phyloP scores from a whole-genome alignment of 1,284 basidiomycete species.

The Boletus smithii region DNA sequence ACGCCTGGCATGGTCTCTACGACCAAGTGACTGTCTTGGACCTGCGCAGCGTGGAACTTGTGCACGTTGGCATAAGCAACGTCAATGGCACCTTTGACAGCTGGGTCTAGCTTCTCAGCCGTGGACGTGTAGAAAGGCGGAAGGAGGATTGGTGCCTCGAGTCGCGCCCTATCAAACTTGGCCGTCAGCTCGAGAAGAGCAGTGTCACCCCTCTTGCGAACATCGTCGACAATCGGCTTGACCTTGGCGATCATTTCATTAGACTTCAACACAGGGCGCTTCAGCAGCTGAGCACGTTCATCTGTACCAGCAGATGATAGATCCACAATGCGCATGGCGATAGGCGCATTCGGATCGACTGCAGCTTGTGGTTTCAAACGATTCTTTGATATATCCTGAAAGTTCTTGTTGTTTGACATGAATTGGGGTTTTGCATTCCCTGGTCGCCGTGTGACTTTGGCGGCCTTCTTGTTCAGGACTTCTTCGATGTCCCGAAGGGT shows the following conservation, averaged over 20 bases:
- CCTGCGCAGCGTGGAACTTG: constrained; percentile 87
- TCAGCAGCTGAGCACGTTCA: constrained; percentile 72
- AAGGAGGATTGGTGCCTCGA: constrained; percentile 60
- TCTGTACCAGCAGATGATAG: constrained; percentile 52
- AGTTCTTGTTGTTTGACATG: constrained; percentile 40
- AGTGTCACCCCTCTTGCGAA: constrained; percentile 80
- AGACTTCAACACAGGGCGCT: constrained; percentile 89
- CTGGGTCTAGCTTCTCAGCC: constrained; percentile 53
- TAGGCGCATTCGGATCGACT: constrained; percentile 42
- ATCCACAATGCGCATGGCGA: constrained; percentile 75
- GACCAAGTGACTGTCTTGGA: constrained; percentile 65
- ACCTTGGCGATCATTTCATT: constrained; percentile 95
- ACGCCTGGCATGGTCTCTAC: constrained; percentile 99
- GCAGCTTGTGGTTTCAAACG: constrained; percentile 27
- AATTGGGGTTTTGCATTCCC: constrained; percentile 95
- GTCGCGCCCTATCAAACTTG: constrained; percentile 84
- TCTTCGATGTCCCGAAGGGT: constrained; percentile 82
- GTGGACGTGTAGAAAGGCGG: constrained; percentile 70
- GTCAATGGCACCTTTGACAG: constrained; percentile 84
- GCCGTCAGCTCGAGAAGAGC: constrained; percentile 89
- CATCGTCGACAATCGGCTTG: constrained; percentile 89
- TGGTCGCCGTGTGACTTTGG: constrained; percentile 83
- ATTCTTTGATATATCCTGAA: constrained; percentile 28
- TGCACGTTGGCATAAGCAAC: constrained; percentile 90
- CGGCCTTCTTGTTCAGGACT: constrained; percentile 83